Evolutionary conservation across 805 yeast genomes (phyloP), one percentile per base, ranked within the genome.

Genomic region (Candida odintsovae): DNA sequence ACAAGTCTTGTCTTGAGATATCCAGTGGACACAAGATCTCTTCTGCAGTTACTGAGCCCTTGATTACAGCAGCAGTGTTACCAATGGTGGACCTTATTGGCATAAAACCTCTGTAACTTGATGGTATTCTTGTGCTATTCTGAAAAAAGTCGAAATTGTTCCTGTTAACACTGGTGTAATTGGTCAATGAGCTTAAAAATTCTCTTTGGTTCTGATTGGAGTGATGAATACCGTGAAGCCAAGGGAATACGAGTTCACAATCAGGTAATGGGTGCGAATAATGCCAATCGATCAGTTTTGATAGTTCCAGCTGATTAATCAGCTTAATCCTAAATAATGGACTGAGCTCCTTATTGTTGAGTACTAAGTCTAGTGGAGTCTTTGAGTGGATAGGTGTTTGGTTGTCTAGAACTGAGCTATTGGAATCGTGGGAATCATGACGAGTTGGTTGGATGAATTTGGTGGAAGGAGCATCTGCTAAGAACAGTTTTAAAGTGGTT

Each of bases 231-330:
- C 95, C 94, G 62, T 90, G 96, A 22, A 88, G 70, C 97, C 97
- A 90, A 0, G 97, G 97, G 56, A 90, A 90, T 74, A 90, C 78
- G 11, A 59, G 58, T 21, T 72, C 75, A 18, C 90, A 83, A 4
- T 76, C 77, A 0, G 97, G 96, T 37, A 83, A 58, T 3, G 70
- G 67, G 28, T 54, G 53, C 2, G 55, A 49, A 38, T 56, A 55
- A 44, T 60, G 58, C 51, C 50, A 48, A 29, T 55, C 50, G 37
- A 51, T 46, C 3, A 59, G 39, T 4, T 49, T 29, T 23, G 49
- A 53, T 45, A 55, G 44, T 20, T 58, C 56, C 3, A 25, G 33
- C 29, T 55, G 58, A 15, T 43, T 42, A 12, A 60, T 56, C 16
- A 55, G 28, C 26, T 51, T 54, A 19, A 59, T 46, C 2, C 60